Evolutionary conservation across 768 basidiomycete species (phyloP), one percentile per base, ranked within the genome.

Genomic region (Cubamyces lactineus): DNA sequence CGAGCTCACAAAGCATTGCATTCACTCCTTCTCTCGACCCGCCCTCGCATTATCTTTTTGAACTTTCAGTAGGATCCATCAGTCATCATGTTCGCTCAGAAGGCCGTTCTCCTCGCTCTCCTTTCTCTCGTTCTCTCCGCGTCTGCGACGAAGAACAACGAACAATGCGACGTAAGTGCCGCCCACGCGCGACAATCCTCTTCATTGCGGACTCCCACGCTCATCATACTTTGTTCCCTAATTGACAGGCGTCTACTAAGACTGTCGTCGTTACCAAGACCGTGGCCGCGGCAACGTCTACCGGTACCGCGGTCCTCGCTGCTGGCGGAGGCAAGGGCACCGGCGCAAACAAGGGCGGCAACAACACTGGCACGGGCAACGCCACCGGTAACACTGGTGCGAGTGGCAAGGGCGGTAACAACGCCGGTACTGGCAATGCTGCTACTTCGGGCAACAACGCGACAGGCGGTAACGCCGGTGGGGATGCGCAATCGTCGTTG

Each of bases 1-100:
- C 70, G 66, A 71, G 72, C 72, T 70, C 71, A 69, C 74, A 70
- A 69, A 69, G 69, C 73, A 69, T 62, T 54, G 69, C 71, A 65
- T 72, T 72, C 68, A 67, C 71, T 71, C 70, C 47, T 70, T 68
- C 56, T 64, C 62, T 59, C 59, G 53, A 57, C 63, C 63, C 58
- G 59, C 64, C 66, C 58, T 51, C 69, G 52, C 71, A 66, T 65
- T 48, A 26, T 15, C n/a, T 51, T 43, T 59, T 42, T 51, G 50
- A 28, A 51, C 43, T 51, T 26, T 26, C 48, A 26, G 28, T 26
- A 49, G 28, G 67, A 57, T 67, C 51, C 43, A 61, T 66, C 55
- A 62, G 70, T 59, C 68, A 67, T 57, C 65, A 83, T 83, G 81
- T 77, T 79, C 67, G 68, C 78, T 57, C 78, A 74, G 57, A 59